Conservation (phyloP, 2,329 filamentous ascomycete species). For the Neofusicoccum sp. region DNA sequence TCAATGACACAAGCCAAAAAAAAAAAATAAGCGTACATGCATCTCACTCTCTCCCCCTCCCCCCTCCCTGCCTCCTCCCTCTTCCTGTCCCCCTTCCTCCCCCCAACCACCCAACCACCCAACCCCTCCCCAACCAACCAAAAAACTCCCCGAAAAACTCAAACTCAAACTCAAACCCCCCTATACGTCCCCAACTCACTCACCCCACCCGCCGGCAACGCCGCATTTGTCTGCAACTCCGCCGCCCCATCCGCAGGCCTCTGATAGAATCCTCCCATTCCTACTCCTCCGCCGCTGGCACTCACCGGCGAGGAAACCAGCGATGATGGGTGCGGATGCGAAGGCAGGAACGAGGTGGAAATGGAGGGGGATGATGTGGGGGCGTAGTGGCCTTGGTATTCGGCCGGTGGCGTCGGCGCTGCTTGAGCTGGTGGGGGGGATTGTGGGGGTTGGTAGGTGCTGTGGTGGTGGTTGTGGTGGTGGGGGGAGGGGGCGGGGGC, state of each 20-base stretch:
- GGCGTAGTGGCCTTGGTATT: too few species aligned
- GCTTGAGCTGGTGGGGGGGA: too few species aligned
- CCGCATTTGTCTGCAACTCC: background rate
- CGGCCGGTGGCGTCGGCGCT: too few species aligned
- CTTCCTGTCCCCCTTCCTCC: too few species aligned
- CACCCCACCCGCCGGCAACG: background rate
- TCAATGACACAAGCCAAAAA: too few species aligned
- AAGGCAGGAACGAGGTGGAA: background rate
- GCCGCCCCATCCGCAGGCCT: background rate
- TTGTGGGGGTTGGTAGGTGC: too few species aligned
- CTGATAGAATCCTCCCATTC: too few species aligned
- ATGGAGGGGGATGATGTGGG: background rate
- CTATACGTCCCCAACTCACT: background rate
- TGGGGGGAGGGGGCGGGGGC: background rate
- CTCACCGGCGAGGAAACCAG: too few species aligned
- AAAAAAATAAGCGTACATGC: too few species aligned
- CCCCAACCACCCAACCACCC: too few species aligned
- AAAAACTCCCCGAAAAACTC: too few species aligned
- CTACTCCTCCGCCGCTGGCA: background rate
- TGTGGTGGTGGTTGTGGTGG: background rate
- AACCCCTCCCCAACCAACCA: background rate
- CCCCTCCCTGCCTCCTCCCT: background rate
- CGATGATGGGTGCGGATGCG: background rate
- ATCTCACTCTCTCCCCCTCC: too few species aligned
- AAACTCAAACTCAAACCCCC: background rate